Evolutionary conservation across 192 early-diverging fungal species (phyloP), one percentile per base, ranked within the genome.

Genomic region (Lobosporangium transversale): DNA sequence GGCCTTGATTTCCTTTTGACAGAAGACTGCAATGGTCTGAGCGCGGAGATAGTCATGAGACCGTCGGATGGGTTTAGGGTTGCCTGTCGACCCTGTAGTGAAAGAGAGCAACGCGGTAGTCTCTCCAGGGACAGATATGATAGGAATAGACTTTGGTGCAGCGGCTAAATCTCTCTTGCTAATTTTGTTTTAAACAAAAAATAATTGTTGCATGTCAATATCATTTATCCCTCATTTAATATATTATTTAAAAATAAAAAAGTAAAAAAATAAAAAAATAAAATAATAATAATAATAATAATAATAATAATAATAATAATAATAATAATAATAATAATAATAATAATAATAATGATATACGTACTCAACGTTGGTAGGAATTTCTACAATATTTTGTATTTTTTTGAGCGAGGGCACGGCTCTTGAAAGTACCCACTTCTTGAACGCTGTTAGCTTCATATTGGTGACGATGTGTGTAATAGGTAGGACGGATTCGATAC

Each of bases 41-140:
- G 73, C 73, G 27, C 73, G 63, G 15, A 76, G 59, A 48, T 76
- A 76, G 23, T 66, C 73, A 36, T 76, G 73, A 4, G 73, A 76
- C 9, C 73, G 51, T 18, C 64, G 73, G 52, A 76, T 76, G 36
- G 73, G 73, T 40, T 76, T 76, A 15, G 73, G 73, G 59, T 76
- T 76, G 45, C 73, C 73, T 7, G 73, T 76, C 9, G 73, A 76
- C 21, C 73, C 73, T 44, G 73, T 76, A 15, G 73, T 76, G 65
- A 76, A 76, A 1, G 73, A 76, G 24, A 76, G 73, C 36, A 76
- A 24, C 6, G 73, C 73, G 8, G 73, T 67, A 3, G 63, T 67
- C 31, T 76, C 58, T 20, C 73, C 73, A 30, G 73, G 40, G 17
- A 76, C 53, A 4, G 73, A 67, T 29, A 45, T 56, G 1, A 76